Conservation (phyloP, 768 basidiomycete species). For the Suillus weaverae region DNA sequence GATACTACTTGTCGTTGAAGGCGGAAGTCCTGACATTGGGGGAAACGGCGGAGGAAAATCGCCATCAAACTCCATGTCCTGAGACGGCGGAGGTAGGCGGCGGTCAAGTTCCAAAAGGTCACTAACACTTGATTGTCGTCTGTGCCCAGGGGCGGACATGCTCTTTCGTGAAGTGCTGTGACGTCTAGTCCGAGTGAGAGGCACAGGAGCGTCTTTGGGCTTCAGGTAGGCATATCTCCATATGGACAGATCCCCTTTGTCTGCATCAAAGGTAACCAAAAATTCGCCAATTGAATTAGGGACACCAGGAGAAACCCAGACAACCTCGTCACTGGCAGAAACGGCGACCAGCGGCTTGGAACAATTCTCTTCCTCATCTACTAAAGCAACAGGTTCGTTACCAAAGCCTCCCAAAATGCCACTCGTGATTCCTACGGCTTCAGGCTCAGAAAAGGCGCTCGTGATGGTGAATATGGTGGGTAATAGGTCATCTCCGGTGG, state of each 20-base stretch:
- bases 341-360: slow-evolving; percentile 54
- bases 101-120: slow-evolving; percentile 36
- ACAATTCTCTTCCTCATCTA: slow-evolving; percentile 55
- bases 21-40: slow-evolving; percentile 44
- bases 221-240: slow-evolving; percentile 75
- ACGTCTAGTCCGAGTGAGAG: slow-evolving; percentile 31
- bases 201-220: slow-evolving; percentile 53
- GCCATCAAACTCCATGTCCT: slow-evolving; percentile 34
- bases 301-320: slow-evolving; percentile 54
- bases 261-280: slow-evolving; percentile 58
- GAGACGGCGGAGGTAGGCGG: slow-evolving; percentile 41
- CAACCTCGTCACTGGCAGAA: slow-evolving; percentile 62
- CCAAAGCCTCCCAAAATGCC: slow-evolving; percentile 52
- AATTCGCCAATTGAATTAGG: slow-evolving; percentile 46
- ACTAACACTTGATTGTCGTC: slow-evolving; percentile 39
- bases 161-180: slow-evolving; percentile 39
- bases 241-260: slow-evolving; percentile 53
- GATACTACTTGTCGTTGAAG: slow-evolving; percentile 55
- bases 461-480: slow-evolving; percentile 81
- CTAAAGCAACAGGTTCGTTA: slow-evolving; percentile 37
- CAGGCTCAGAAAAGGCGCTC: slow-evolving; percentile 73
- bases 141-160: slow-evolving; percentile 31
- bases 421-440: slow-evolving; percentile 65
- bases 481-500: slow-evolving; percentile 66
- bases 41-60: slow-evolving; percentile 31